Percentiles rank a stretch among this genome's conserved stretches.
Evolutionary conservation across 257 asterid species (phyloP).

Genomic region (Rubia yunnanensis): DNA sequence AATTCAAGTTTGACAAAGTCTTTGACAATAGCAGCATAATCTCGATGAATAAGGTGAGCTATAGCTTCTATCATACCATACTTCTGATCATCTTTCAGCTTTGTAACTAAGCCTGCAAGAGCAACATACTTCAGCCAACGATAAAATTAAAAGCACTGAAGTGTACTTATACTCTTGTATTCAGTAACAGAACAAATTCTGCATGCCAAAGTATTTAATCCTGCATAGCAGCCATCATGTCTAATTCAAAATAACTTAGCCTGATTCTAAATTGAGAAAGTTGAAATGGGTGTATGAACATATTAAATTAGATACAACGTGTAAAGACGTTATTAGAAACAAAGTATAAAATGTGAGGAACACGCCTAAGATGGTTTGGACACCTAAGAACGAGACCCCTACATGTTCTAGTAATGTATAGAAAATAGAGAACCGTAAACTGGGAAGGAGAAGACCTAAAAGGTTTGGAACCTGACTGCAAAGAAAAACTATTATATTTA

Average conservation of each 20-base stretch:
- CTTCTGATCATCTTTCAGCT: conserved; percentile 89
- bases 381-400: neutral
- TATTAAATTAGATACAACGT: neutral
- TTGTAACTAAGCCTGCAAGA: conserved; percentile 84
- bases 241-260: neutral
- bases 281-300: neutral
- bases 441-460: neutral
- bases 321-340: neutral
- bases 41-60: conserved; percentile 97
- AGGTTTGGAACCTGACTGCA: neutral
- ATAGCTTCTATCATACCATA: conserved; percentile 99
- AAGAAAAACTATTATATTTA: too few species aligned
- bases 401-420: neutral
- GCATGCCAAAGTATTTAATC: neutral
- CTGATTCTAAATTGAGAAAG: neutral
- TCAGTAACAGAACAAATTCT: neutral
- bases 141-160: neutral
- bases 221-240: neutral
- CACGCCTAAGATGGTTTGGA: neutral
- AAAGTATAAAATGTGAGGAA: neutral
- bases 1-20: conserved; percentile 91
- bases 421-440: neutral
- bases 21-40: conserved; percentile 87
- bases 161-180: neutral
- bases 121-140: neutral